Evolutionary conservation across 2,329 filamentous ascomycete species (phyloP).

Genomic region (Aureobasidium melanogenum): DNA sequence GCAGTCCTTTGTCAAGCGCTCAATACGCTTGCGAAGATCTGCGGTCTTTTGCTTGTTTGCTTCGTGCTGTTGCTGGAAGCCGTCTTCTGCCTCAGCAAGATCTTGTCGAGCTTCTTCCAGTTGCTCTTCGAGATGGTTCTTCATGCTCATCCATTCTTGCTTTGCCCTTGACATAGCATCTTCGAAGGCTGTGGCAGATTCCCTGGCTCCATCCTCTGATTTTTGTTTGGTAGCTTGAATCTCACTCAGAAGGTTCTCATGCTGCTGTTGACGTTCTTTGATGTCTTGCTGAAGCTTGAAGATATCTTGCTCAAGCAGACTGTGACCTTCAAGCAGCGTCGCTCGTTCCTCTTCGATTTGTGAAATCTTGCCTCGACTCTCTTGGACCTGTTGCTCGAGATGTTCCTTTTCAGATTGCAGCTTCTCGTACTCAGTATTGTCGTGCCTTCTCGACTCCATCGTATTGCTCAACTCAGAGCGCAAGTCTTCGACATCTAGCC

Average conservation of each 20-base stretch:
- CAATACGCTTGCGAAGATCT: constrained; percentile 20
- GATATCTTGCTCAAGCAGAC: constrained; percentile 4
- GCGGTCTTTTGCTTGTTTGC: constrained; percentile 15
- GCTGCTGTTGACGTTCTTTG: not conserved
- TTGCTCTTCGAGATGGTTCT: constrained; percentile 11
- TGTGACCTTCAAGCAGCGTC: not conserved
- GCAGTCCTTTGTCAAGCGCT: constrained; percentile 24
- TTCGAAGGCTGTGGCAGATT: not conserved
- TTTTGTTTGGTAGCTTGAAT: not conserved
- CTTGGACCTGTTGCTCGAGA: constrained; percentile 2
- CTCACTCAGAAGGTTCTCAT: not conserved
- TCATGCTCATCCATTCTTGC: constrained; percentile 11
- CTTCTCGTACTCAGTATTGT: not conserved
- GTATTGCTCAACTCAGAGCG: constrained; percentile 5
- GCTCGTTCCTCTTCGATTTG: not conserved
- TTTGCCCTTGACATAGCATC: not conserved
- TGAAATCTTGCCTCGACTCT: not conserved
- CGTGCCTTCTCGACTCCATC: not conserved
- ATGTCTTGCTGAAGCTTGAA: constrained; percentile 1
- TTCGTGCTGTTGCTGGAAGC: constrained; percentile 11
- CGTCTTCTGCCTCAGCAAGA: constrained; percentile 16
- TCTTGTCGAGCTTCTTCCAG: constrained; percentile 14
- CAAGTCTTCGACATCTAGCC: constrained; percentile 12
- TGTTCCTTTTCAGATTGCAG: not conserved
- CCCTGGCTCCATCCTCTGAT: not conserved